Percentiles rank a stretch among this genome's conserved stretches.
Conservation (phyloP, 495 filamentous ascomycete genomes). For the Hypoxylon rickii region DNA sequence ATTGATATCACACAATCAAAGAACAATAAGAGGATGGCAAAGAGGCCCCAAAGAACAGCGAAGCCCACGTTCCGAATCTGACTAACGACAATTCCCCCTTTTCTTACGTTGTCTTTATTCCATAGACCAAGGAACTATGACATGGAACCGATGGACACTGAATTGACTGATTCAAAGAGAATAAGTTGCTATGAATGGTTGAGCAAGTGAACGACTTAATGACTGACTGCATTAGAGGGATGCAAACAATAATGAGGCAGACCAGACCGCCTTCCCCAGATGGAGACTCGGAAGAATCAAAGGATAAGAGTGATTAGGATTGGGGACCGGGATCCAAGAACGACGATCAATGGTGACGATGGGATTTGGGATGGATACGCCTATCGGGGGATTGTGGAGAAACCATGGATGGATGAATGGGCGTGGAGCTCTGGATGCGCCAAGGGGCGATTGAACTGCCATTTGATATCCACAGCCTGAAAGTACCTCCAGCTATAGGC, state of each 20-base stretch:
- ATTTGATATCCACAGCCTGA: no score
- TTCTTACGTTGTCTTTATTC: conserved; percentile 5
- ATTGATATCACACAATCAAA: conserved; percentile 11
- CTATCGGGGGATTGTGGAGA: conserved; percentile 16
- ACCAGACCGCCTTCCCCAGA: conserved; percentile 33
- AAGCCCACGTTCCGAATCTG: neutral
- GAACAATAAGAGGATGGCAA: conserved; percentile 11
- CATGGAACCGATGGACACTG: no score
- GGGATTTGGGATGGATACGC: neutral
- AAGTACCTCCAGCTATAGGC: no score
- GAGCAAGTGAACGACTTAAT: no score
- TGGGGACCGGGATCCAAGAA: no score
- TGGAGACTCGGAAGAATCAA: conserved; percentile 27
- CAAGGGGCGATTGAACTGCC: no score
- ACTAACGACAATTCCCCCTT: conserved; percentile 4
- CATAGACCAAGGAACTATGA: no score
- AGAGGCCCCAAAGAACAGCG: neutral
- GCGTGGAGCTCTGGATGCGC: no score
- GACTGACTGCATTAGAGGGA: conserved; percentile 1
- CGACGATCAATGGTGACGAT: conserved; percentile 23
- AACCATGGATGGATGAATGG: neutral
- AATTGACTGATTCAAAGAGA: no score
- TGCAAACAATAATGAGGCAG: conserved; percentile 17
- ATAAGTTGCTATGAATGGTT: no score
- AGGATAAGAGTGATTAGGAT: conserved; percentile 17